Conservation (phyloP, 768 basidiomycete species). For the Lactarius vividus region DNA sequence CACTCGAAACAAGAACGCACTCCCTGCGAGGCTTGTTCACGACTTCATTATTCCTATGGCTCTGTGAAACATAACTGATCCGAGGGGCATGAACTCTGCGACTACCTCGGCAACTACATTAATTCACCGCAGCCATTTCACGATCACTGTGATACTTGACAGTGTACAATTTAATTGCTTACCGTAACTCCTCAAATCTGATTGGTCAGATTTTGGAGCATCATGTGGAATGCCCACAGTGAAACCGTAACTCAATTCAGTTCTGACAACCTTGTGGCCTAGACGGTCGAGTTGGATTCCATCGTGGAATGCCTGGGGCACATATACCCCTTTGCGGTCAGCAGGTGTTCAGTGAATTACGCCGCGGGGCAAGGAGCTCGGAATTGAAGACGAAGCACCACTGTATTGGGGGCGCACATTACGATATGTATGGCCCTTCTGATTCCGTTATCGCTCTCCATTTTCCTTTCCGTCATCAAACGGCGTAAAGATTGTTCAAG, state of each 20-base stretch:
- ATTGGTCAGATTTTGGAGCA: neutral
- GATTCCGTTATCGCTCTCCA: neutral
- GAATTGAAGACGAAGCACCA: slow-evolving; percentile 2
- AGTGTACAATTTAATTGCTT: neutral
- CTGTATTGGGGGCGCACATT: slow-evolving; percentile 2
- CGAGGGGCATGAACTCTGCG: neutral
- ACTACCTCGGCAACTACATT: neutral
- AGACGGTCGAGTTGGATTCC: neutral
- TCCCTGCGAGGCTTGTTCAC: neutral
- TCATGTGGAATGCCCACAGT: too few species aligned
- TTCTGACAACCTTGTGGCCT: neutral
- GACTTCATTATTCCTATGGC: neutral
- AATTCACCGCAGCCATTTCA: neutral
- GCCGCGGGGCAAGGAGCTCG: slow-evolving; percentile 10
- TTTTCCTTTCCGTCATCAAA: neutral
- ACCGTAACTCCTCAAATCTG: neutral
- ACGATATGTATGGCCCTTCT: slow-evolving; percentile 2
- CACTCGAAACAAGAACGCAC: neutral
- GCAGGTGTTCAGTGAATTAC: neutral
- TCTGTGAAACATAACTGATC: neutral
- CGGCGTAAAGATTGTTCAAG: neutral
- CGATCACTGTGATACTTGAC: too few species aligned
- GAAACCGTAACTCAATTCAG: neutral
- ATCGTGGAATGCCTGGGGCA: neutral
- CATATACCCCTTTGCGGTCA: slow-evolving; percentile 15